A percentile compares a stretch with the other conserved stretches of the same genome.
Evolutionary conservation across 192 early-diverging fungal genomes (phyloP).

Genomic region (Coemansia sp.): DNA sequence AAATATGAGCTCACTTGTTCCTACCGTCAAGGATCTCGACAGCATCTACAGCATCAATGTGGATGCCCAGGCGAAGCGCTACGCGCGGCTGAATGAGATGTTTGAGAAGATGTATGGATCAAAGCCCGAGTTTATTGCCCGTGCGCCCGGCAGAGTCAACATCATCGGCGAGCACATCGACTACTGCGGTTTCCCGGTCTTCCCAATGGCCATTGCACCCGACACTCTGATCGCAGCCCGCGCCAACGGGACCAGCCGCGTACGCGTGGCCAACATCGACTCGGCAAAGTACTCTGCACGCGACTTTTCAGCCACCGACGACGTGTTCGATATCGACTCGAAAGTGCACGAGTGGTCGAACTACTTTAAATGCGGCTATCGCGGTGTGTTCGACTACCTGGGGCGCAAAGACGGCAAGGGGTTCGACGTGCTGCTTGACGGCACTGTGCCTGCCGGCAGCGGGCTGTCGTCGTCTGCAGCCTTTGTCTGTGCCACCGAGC

Average conservation of each 20-base stretch:
- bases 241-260: constrained; percentile 21
- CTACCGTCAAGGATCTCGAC: constrained; percentile 17
- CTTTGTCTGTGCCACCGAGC: constrained; percentile 76
- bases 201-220: constrained; percentile 93
- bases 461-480: constrained; percentile 91
- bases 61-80: constrained; percentile 48
- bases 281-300: constrained; percentile 30
- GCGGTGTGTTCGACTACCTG: constrained; percentile 37
- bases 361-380: constrained; percentile 90
- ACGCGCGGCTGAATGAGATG: constrained; percentile 41
- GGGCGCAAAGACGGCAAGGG: constrained; percentile 34
- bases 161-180: constrained; percentile 98
- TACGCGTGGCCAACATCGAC: constrained; percentile 30
- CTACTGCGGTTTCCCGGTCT: constrained; percentile 89
- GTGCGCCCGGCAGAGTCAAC: constrained; percentile 93
- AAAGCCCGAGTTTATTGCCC: constrained; percentile 75
- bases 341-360: constrained; percentile 77
- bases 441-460: constrained; percentile 79
- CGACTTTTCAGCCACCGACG: constrained; percentile 14
- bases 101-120: constrained; percentile 58
- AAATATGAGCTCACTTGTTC: constrained; percentile 7
- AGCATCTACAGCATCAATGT: constrained; percentile 34
- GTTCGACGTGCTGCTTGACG: constrained; percentile 71
- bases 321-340: constrained; percentile 67
- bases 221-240: constrained; percentile 38